These are phyloP conservation scores for Candida palmyrensis DNA, from an alignment of 805 yeast genomes.

Conservation along the genomic window DNA sequence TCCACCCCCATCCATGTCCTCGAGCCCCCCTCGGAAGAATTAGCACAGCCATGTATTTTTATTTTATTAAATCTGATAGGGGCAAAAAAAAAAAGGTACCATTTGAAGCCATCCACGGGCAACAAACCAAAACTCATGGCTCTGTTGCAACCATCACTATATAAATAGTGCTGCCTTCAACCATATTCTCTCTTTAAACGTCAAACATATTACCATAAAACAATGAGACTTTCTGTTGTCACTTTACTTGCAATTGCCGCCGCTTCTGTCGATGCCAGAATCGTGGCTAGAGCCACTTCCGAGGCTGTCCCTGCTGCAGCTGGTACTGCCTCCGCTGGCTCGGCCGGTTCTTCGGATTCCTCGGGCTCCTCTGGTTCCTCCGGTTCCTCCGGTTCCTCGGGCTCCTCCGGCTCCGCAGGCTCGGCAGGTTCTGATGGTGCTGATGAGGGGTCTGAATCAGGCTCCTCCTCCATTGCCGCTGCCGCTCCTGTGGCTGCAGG, in stretches of 20 bases:
- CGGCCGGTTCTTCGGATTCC: conserved; percentile 1
- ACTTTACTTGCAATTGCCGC: conserved; percentile 10
- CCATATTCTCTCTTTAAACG: too few species aligned
- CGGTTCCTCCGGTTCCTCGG: conserved; percentile 5
- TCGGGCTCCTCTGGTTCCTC: conserved; percentile 2
- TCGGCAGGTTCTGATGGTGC: conserved; percentile 1
- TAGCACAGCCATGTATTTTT: too few species aligned
- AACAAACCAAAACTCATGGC: too few species aligned
- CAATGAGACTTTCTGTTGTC: conserved; percentile 11
- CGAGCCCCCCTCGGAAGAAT: too few species aligned
- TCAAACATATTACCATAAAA: background rate
- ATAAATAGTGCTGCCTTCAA: too few species aligned
- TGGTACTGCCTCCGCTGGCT: conserved; percentile 4
- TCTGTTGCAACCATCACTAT: too few species aligned
- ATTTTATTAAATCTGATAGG: too few species aligned
- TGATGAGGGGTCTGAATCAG: conserved; percentile 4
- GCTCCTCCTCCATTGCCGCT: conserved; percentile 8
- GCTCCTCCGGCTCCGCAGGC: conserved; percentile 2
- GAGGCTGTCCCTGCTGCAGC: conserved; percentile 3
- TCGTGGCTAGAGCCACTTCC: conserved; percentile 3
- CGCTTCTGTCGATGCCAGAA: conserved; percentile 8
- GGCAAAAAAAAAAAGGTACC: too few species aligned
- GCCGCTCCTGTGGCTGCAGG: conserved; percentile 7
- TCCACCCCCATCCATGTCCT: too few species aligned
- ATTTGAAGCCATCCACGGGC: too few species aligned